These are phyloP conservation scores for Paecilomyces variotii DNA, from an alignment of 2,329 filamentous ascomycete species.

Conservation along the genomic window DNA sequence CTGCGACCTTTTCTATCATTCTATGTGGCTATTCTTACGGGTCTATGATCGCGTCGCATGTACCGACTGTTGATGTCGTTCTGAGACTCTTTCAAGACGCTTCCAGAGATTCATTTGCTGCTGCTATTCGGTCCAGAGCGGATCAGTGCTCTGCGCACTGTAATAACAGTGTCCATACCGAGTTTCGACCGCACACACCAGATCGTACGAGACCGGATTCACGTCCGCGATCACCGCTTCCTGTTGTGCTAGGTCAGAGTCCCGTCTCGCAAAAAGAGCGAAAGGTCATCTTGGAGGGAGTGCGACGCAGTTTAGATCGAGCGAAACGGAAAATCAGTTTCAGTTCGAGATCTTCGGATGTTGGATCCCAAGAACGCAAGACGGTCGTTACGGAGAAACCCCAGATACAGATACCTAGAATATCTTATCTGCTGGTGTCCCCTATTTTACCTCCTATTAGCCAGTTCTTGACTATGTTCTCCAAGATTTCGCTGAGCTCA, in stretches of 20 bases:
- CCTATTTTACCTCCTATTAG: conserved; percentile 51
- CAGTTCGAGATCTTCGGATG: conserved; percentile 5
- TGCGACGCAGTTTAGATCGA: conserved; percentile 34
- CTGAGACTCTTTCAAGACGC: conserved; percentile 52
- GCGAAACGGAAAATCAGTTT: conserved; percentile 20
- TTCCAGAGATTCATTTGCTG: conserved; percentile 48
- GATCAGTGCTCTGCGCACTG: conserved; percentile 59
- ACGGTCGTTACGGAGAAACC: neutral
- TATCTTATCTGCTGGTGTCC: conserved; percentile 55
- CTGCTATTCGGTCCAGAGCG: conserved; percentile 64
- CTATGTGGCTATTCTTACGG: conserved; percentile 87
- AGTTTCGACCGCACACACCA: conserved; percentile 19
- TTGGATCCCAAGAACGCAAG: neutral
- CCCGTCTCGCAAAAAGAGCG: conserved; percentile 8
- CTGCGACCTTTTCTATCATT: conserved; percentile 37
- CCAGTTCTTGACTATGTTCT: conserved; percentile 55
- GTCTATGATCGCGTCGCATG: conserved; percentile 66
- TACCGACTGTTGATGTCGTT: conserved; percentile 54
- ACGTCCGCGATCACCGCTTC: neutral
- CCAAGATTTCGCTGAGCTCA: conserved; percentile 33
- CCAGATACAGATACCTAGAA: conserved; percentile 12
- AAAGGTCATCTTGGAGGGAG: conserved; percentile 26
- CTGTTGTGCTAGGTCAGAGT: neutral
- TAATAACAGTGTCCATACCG: conserved; percentile 36
- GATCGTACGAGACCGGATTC: conserved; percentile 14